These are phyloP conservation scores for Aurantiochytrium sp. DNA, from an alignment of 108 stramenopile genomes.

Conservation along the genomic window DNA sequence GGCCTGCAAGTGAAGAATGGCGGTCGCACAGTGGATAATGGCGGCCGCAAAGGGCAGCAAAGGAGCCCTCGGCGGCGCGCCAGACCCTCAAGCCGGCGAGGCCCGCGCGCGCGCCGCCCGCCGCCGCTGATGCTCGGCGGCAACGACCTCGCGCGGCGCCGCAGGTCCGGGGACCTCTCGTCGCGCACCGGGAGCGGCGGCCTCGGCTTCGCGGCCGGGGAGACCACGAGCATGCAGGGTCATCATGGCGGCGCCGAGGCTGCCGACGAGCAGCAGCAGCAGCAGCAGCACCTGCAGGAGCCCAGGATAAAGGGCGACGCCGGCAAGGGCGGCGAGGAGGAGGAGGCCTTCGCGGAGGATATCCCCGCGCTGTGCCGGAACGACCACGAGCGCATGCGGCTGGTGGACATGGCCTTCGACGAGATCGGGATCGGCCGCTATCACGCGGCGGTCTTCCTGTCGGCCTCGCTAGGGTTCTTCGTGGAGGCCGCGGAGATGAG, in stretches of 20 bases:
- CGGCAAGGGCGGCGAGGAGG: neutral
- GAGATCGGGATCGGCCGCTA: conserved; percentile 2
- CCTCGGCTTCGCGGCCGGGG: neutral
- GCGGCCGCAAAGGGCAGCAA: no score
- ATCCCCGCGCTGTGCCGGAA: neutral
- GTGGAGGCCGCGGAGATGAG: conserved; percentile 19
- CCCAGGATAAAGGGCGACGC: no score
- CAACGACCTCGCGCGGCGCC: neutral
- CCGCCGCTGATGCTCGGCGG: neutral
- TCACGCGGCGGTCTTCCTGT: neutral
- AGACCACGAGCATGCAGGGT: no score
- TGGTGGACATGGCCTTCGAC: neutral
- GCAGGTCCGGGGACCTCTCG: neutral
- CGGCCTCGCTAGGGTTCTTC: conserved; percentile 18
- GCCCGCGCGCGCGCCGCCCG: no score
- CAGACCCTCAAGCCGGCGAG: no score
- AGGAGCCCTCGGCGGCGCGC: no score
- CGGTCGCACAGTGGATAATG: no score
- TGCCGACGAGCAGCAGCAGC: no score
- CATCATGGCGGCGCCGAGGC: no score
- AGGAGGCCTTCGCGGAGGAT: neutral
- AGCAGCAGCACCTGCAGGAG: no score
- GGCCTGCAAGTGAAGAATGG: no score
- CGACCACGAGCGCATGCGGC: neutral
- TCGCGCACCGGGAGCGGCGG: neutral